Conservation (phyloP, 106 monocot species). For the Dendrobium huoshanense region DNA sequence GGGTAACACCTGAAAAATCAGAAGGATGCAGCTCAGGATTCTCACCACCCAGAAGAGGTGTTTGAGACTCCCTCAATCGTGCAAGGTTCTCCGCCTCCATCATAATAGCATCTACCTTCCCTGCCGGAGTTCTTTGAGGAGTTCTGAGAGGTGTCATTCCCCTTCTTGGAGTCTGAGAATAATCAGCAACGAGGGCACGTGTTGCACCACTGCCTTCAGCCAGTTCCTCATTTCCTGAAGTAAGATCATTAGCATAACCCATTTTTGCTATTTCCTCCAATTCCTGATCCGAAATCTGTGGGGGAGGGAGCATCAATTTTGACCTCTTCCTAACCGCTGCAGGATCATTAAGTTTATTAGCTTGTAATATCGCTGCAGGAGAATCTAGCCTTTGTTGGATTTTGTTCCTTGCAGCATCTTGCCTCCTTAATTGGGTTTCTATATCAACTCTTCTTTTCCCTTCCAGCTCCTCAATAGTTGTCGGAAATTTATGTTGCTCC, state of each 20-base stretch:
- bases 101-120: constrained; percentile 91
- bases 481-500: constrained; percentile 71
- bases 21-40: constrained; percentile 96
- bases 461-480: constrained; percentile 94
- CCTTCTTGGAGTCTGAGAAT: constrained; percentile 85
- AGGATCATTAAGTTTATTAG: constrained; percentile 95
- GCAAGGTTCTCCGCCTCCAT: constrained; percentile 99
- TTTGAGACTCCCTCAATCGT: constrained; percentile 88
- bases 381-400: constrained; percentile 92
- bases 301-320: constrained; percentile 90
- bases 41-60: constrained; percentile 91
- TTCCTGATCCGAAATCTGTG: constrained; percentile 96
- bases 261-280: constrained; percentile 95
- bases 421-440: constrained; percentile 85
- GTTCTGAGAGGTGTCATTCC: constrained; percentile 73
- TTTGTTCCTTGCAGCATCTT: constrained; percentile 92
- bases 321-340: constrained; percentile 90
- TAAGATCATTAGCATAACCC: constrained; percentile 80
- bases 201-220: constrained; percentile 85
- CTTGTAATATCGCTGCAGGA: constrained; percentile 82
- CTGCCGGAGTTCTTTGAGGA: constrained; percentile 86
- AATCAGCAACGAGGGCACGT: constrained; percentile 76
- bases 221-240: constrained; percentile 49
- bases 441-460: constrained; percentile 88
- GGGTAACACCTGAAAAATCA: constrained; percentile 95